Percentiles rank a stretch among this genome's conserved stretches.
These are phyloP conservation scores for Alternaria gansuensis DNA, from an alignment of 2,329 filamentous ascomycete genomes.

Conservation along the genomic window DNA sequence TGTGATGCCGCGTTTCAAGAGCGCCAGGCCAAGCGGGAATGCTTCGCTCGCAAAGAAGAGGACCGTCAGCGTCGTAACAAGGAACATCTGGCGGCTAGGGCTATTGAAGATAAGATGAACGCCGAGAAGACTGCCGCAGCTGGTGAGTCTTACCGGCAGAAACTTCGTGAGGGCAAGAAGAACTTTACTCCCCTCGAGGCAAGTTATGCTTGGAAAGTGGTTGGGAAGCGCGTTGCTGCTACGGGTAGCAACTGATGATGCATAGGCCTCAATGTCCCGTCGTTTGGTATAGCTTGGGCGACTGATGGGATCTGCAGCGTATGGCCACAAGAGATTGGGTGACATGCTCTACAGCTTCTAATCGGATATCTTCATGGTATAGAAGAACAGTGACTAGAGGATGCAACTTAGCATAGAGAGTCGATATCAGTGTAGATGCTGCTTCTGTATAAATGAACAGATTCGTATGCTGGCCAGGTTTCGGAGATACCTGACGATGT, in stretches of 20 bases:
- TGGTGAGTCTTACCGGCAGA: constrained; percentile 12
- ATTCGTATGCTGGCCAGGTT: neutral
- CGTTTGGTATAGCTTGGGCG: neutral
- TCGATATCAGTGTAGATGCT: neutral
- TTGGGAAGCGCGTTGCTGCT: neutral
- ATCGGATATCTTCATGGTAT: neutral
- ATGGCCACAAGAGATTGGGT: neutral
- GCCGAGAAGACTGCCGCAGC: constrained; percentile 1
- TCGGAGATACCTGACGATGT: no score
- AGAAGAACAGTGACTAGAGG: neutral
- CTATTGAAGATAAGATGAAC: neutral
- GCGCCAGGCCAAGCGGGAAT: neutral
- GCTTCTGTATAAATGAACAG: no score
- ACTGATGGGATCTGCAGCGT: neutral
- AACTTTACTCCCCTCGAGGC: constrained; percentile 3
- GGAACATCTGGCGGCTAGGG: neutral
- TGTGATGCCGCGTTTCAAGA: neutral
- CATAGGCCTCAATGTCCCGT: no score
- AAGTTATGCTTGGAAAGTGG: constrained; percentile 3
- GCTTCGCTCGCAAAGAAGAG: neutral
- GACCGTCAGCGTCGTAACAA: neutral
- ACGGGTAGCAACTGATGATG: neutral
- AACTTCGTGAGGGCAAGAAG: constrained; percentile 6
- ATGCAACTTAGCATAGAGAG: no score
- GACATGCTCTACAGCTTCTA: neutral